Base-by-base conservation (phyloP, 106 monocot species). In the Dendrobium huoshanense region DNA sequence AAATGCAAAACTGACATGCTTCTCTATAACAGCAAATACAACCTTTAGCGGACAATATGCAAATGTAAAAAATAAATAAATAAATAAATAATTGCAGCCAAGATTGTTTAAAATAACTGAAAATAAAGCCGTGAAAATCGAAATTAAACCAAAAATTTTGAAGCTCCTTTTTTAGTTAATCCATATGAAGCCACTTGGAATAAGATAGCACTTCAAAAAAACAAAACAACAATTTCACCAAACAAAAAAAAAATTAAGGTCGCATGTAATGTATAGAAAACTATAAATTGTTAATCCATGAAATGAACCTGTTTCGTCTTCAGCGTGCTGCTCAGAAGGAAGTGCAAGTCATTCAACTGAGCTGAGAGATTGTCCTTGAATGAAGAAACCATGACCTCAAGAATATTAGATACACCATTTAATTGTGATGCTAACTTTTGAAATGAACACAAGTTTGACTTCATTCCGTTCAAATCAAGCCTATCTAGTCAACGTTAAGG, bases 291-390 rank as follows among this genome's bases (percentile, higher is more conserved):
- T 22, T 31, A 33, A 70, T 54, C 11, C 6, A 77, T 47, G n/a
- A 88, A 85, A 77, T 33, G 19, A 77, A 97, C 96, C 90, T 97
- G 96, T 77, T 97, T 94, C 54, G 85, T 81, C 86, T 94, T 97
- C 77, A 89, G 61, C 79, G 82, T 86, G 84, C 81, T 82, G 81
- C 92, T 94, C 45, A 85, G 81, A 29, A 97, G 89, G 31, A 82
- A 77, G 81, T 94, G 96, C 73, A 97, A 78, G 79, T 91, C 94
- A 76, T 85, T 78, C 73, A 89, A 43, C 49, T 90, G 87, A 64
- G 82, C 89, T 25, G 88, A 77, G 24, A 86, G 74, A 54, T 87
- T 64, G 75, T 88, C 92, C 9, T 83, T 80, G 17, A 94, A 87
- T 24, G 90, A 92, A 81, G 90, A 87, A 78, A 83, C 83, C 84